Evolutionary conservation across 2,329 filamentous ascomycete genomes (phyloP).

Genomic region (Pseudocercospora fuligena): DNA sequence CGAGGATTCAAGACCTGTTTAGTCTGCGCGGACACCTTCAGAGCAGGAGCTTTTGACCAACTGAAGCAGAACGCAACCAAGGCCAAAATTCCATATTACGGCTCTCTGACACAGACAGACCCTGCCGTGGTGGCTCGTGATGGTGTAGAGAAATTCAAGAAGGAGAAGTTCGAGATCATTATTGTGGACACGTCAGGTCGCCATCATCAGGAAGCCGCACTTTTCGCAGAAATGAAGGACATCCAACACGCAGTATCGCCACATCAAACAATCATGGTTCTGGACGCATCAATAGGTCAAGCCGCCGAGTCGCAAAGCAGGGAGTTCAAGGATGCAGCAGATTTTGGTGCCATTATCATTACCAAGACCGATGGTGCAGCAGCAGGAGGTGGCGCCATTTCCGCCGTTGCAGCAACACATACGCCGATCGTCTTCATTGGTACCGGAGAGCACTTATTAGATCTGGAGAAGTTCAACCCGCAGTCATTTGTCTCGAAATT

Average conservation of each 20-base stretch:
- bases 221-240: slow-evolving; percentile 97
- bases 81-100: slow-evolving; percentile 98
- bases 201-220: slow-evolving; percentile 89
- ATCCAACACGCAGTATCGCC: slow-evolving; percentile 89
- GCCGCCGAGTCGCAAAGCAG: slow-evolving; percentile 92
- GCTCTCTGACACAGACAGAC: slow-evolving; percentile 93
- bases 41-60: slow-evolving; percentile 97
- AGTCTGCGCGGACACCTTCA: slow-evolving; percentile 97
- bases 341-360: slow-evolving; percentile 98
- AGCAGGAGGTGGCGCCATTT: slow-evolving; percentile 94
- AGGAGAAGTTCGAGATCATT: slow-evolving; percentile 96
- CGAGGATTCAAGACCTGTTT: slow-evolving; percentile 90
- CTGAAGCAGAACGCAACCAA: slow-evolving; percentile 99
- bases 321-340: slow-evolving; percentile 95
- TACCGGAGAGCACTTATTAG: slow-evolving; percentile 95
- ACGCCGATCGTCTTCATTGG: slow-evolving; percentile 98
- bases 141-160: slow-evolving; percentile 98
- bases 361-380: slow-evolving; percentile 98
- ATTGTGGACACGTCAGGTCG: slow-evolving; percentile 97
- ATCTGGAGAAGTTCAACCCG: slow-evolving; percentile 89
- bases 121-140: slow-evolving; percentile 92
- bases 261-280: slow-evolving; percentile 97
- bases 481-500: slow-evolving; percentile 93
- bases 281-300: slow-evolving; percentile 95
- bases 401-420: slow-evolving; percentile 91